These are phyloP conservation scores for Leersia perrieri DNA, from an alignment of 176 grass and related monocot species.

Conservation along the genomic window DNA sequence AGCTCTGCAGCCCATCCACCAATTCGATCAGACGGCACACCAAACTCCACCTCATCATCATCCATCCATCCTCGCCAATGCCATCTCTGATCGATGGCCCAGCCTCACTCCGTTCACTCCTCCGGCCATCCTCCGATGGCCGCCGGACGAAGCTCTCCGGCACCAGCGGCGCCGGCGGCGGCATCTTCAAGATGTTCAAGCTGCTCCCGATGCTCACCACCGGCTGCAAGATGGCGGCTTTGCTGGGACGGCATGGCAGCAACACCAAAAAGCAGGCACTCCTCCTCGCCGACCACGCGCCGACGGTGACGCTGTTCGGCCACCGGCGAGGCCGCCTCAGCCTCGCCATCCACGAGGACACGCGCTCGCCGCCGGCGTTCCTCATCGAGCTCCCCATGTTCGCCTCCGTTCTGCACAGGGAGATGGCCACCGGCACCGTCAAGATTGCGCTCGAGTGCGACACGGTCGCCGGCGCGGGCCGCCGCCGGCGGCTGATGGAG, in stretches of 20 bases:
- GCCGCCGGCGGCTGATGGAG: slow-evolving; percentile 55
- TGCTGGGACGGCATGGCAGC: slow-evolving; percentile 68
- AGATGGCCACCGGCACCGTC: slow-evolving; percentile 73
- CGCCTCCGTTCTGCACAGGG: slow-evolving; percentile 66
- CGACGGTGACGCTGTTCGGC: slow-evolving; percentile 81
- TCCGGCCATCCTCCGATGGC: slow-evolving; percentile 46
- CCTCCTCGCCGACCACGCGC: slow-evolving; percentile 71
- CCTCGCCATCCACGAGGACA: slow-evolving; percentile 93
- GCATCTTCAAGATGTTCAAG: slow-evolving; percentile 89
- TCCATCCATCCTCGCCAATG: slow-evolving; percentile 53
- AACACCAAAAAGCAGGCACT: slow-evolving; percentile 34
- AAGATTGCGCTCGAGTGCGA: slow-evolving; percentile 83
- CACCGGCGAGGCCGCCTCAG: slow-evolving; percentile 73
- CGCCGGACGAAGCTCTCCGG: slow-evolving; percentile 46
- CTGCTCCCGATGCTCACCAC: slow-evolving; percentile 75
- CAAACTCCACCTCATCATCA: not conserved
- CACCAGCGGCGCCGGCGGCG: not conserved
- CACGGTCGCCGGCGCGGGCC: slow-evolving; percentile 44
- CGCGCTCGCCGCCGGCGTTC: slow-evolving; percentile 68
- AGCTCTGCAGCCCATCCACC: slow-evolving; percentile 11
- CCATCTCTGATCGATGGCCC: slow-evolving; percentile 52
- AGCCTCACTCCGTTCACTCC: slow-evolving; percentile 51
- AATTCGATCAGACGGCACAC: slow-evolving; percentile 7
- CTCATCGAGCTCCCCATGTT: slow-evolving; percentile 91
- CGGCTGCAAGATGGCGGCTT: slow-evolving; percentile 75